Evolutionary conservation across 2,329 filamentous ascomycete species (phyloP), one percentile per base, ranked within the genome.

Genomic region (Colletotrichum musae): DNA sequence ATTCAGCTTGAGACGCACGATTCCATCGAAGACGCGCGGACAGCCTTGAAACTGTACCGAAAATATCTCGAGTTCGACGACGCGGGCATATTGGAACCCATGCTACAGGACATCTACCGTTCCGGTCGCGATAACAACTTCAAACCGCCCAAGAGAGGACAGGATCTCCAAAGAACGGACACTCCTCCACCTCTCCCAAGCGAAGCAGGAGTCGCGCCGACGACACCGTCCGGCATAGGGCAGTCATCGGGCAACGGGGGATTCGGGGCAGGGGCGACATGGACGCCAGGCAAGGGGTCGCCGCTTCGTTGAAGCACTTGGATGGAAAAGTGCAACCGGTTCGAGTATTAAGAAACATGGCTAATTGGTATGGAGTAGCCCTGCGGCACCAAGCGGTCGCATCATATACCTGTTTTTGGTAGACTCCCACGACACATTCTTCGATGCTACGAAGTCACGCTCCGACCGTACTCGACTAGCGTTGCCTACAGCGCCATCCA

Each of bases 1-100:
- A 98, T 99, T 70, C 97, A 99, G 80, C 88, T 94, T 76, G 93
- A 94, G 73, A 94, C 91, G 6, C 97, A 99, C 80, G 96, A 99
- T 80, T 95, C 92, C 12, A 97, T 99, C 73, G 96, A 98, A 80
- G 96, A 99, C 79, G 95, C 96, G 0, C 88, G 93, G 28, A 98
- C 95, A 48, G 96, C 97, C 0, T 85, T 98, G 48, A 93, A 94
- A 77, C 85, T 99, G 9, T 99, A 92, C 76, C 88, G 92, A 52
- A 98, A 97, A 79, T 98, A 94, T 80, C 87, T 94, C 72, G 95
- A 98, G 81, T 98, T 93, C 75, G 86, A 92, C 60, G 94, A 97
- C 73, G 94, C 94, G 0, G 95, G 95, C 0, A 90, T 97, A 5
- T 83, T 97, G 59, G 91, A 96, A 75, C 85, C 89, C 43, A 96